phyloP scores from a whole-genome alignment of 768 basidiomycete species.

The Candolleomyces eurysporus region DNA sequence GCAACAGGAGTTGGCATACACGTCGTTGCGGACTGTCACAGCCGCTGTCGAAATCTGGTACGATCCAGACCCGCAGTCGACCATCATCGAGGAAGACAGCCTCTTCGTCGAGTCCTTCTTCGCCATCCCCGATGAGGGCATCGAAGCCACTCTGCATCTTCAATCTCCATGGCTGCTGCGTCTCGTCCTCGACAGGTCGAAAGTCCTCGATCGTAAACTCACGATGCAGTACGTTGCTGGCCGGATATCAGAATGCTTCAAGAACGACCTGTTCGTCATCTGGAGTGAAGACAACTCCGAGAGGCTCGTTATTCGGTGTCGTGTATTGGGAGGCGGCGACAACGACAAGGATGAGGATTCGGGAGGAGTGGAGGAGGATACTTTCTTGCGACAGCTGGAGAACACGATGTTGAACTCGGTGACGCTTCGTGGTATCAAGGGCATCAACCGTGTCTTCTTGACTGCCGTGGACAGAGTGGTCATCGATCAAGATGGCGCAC shows the following conservation, averaged over 20 bases:
- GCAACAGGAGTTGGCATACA: constrained; percentile 91
- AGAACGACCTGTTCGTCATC: constrained; percentile 94
- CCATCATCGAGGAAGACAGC: constrained; percentile 94
- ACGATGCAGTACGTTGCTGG: constrained; percentile 94
- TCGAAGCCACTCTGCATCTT: constrained; percentile 84
- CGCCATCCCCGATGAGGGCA: constrained; percentile 96
- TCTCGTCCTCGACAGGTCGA: constrained; percentile 92
- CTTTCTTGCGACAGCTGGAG: constrained; percentile 94
- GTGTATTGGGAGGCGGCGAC: constrained; percentile 80
- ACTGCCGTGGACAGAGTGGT: constrained; percentile 80
- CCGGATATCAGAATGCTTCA: constrained; percentile 91
- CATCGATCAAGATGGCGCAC: constrained; percentile 61
- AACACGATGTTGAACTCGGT: constrained; percentile 96
- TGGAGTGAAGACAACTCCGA: constrained; percentile 99
- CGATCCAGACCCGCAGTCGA: constrained; percentile 87
- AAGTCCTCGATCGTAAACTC: constrained; percentile 97
- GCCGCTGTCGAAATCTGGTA: constrained; percentile 97
- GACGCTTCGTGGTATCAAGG: constrained; percentile 88
- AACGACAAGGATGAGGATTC: constrained; percentile 77
- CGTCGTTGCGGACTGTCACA: constrained; percentile 90
- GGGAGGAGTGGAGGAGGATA: constrained; percentile 81
- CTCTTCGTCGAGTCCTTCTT: constrained; percentile 99
- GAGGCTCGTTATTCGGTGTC: constrained; percentile 95
- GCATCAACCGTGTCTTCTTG: constrained; percentile 92
- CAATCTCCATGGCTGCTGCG: constrained; percentile 98